Evolutionary conservation across 2,329 filamentous ascomycete species (phyloP), one percentile per base, ranked within the genome.

Genomic region (Periglandula ipomoeae): DNA sequence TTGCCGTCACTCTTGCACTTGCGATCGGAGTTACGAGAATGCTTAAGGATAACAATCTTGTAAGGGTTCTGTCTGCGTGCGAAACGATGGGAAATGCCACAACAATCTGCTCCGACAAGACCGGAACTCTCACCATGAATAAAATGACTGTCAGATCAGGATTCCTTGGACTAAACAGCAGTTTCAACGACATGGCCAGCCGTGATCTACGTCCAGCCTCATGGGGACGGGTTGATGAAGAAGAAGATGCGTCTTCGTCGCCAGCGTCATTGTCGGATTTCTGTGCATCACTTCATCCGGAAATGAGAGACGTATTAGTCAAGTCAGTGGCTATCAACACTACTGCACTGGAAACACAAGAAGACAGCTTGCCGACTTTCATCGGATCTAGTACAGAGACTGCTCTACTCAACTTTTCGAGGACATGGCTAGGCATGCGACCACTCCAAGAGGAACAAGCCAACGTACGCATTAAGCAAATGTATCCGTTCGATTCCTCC

Each of bases 51-150:
- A 84, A 84, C 66, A 85, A 85, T 54, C 65, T 85, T 37, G 82
- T 85, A 15, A 78, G 82, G 52, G 71, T 84, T 39, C 71, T 85
- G 15, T 76, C 81, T 50, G 81, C 82, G 50, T 85, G 82, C 62
- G 82, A 86, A 60, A 84, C 81, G 5, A 85, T 86, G 82, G 82
- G 82, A 2, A 85, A 85, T 56, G 80, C 79, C 3, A 83, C 79
- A 1, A 85, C 84, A 0, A 82, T 90, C 44, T 91, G 87, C 67
- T 89, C 85, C 2, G 87, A 88, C 48, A 67, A 68, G 52, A 68
- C 65, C 5, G 65, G 65, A 23, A 68, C 65, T 10, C 54, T 68
- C 11, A 64, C 61, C 5, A 54, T 56, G 24, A 62, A 63, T 46
- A 55, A 55, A 38, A 63, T 63, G 61, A 58, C 53, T 0, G 59